A percentile compares a stretch with the other conserved stretches of the same genome.
These are phyloP conservation scores for Trichosporon faecale DNA, from an alignment of 1,284 basidiomycete genomes.

Conservation along the genomic window DNA sequence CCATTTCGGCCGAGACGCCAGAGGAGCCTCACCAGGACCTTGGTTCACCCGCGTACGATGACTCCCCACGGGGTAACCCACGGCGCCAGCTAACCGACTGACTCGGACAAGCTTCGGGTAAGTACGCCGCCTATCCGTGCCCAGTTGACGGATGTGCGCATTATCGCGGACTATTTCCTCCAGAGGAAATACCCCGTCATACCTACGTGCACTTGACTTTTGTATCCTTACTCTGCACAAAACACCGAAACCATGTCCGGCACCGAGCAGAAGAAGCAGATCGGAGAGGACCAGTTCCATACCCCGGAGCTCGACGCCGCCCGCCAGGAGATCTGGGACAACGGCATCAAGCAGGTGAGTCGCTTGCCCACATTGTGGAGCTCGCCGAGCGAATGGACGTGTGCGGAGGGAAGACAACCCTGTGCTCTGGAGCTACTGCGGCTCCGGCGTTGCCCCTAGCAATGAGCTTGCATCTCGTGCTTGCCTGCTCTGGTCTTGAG, in stretches of 20 bases:
- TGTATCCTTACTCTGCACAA: not conserved
- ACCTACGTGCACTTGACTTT: not conserved
- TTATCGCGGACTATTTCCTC: constrained; percentile 5
- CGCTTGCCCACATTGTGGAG: not conserved
- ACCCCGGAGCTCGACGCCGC: constrained; percentile 18
- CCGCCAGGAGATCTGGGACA: constrained; percentile 20
- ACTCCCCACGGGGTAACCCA: too few species aligned
- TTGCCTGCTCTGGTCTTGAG: too few species aligned
- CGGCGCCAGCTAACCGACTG: not conserved
- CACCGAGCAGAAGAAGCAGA: constrained; percentile 8
- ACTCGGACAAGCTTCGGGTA: not conserved
- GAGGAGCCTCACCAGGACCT: not conserved
- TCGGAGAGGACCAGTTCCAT: constrained; percentile 8
- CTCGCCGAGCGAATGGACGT: not conserved
- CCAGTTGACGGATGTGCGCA: not conserved
- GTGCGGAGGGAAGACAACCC: not conserved
- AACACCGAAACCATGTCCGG: not conserved
- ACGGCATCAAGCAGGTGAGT: constrained; percentile 24
- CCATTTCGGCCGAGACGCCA: not conserved
- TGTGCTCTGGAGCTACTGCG: too few species aligned
- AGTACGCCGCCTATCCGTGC: not conserved
- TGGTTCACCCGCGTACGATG: not conserved
- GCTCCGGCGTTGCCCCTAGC: too few species aligned
- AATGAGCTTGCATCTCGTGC: too few species aligned
- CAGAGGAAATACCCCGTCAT: not conserved